Base-by-base conservation (phyloP, 2,329 filamentous ascomycete species). In the Myriosclerotinia curreyana region DNA sequence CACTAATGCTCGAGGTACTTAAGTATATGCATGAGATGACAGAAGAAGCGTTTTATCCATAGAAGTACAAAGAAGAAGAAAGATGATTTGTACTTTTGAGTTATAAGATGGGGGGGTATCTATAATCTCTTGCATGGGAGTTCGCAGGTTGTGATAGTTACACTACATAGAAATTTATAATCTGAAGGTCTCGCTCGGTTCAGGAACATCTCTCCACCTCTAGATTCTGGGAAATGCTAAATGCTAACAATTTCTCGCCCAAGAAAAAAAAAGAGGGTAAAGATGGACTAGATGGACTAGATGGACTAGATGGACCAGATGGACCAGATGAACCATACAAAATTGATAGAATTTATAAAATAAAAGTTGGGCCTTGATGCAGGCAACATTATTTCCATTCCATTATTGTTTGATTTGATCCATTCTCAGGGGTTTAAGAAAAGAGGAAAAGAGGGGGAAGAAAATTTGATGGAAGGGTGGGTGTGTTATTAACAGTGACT, bases 61-160 rank as follows among this genome's bases (percentile, higher is more conserved):
- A 22, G 60, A 63, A 63, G 28, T 22, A 17, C 17, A 17, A 56
- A 55, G 60, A 63, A 63, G 44, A 49, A 58, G 52, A 63, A 46
- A 63, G 52, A 63, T 42, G 31, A 56, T 48, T 58, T 63, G 51
- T 56, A 25, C 42, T 46, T 58, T 8, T n/a, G n/a, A n/a, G n/a
- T 20, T 36, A 20, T 44, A 49, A 22, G 28, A 31, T 31, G 28
- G 28, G 28, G 28, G 28, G 28, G 2, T n/a, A n/a, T n/a, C n/a
- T n/a, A n/a, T n/a, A n/a, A 31, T 31, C 28, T 31, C 2, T 31
- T 40, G n/a, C 34, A 61, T 61, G 49, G 36, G 25, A 5, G 48
- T 22, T 61, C 48, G 60, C 60, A 63, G 31, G 15, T n/a, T n/a
- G n/a, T 49, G 25, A 63, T 63, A 58, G 54, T 58, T 36, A 22